A percentile compares a stretch with the other conserved stretches of the same genome.
These are phyloP conservation scores for Corymbia maculata DNA, from an alignment of 345 rosid genomes.

Conservation along the genomic window DNA sequence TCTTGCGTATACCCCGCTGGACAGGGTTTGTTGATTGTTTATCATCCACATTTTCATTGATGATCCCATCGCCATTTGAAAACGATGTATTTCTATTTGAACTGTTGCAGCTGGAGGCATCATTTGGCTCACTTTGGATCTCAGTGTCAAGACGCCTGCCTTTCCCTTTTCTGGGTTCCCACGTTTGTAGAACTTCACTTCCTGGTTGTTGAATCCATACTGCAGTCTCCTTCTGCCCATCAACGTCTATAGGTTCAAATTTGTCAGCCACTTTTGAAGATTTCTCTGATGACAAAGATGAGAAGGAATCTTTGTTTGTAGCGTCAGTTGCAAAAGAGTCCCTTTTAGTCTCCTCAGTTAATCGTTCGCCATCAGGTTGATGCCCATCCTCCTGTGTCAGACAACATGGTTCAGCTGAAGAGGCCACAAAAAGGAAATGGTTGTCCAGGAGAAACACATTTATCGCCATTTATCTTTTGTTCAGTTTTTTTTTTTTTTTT, in stretches of 20 bases:
- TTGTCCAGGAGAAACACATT: background rate
- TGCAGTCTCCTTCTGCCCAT: conserved; percentile 68
- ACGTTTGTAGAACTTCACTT: conserved; percentile 57
- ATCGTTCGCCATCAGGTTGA: conserved; percentile 23
- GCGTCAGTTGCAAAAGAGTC: conserved; percentile 24
- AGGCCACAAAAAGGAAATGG: background rate
- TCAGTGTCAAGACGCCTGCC: conserved; percentile 34
- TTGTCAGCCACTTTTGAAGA: conserved; percentile 43
- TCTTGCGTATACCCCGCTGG: conserved; percentile 37
- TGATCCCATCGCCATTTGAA: conserved; percentile 9
- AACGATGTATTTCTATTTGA: background rate
- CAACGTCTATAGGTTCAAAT: conserved; percentile 71
- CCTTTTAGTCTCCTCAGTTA: conserved; percentile 13
- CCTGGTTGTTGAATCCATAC: conserved; percentile 91
- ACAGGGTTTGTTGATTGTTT: conserved; percentile 17
- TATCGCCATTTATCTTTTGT: background rate
- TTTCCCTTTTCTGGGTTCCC: conserved; percentile 90
- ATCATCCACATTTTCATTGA: conserved; percentile 38
- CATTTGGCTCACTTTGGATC: conserved; percentile 22
- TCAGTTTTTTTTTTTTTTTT: background rate
- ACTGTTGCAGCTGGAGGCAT: conserved; percentile 9
- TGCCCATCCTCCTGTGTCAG: conserved; percentile 17
- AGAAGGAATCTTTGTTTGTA: conserved; percentile 27
- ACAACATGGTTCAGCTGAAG: background rate
- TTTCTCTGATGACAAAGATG: conserved; percentile 33